phyloP scores from a whole-genome alignment of 2,329 filamentous ascomycete genomes.

The Neopestalotiopsis rosae region DNA sequence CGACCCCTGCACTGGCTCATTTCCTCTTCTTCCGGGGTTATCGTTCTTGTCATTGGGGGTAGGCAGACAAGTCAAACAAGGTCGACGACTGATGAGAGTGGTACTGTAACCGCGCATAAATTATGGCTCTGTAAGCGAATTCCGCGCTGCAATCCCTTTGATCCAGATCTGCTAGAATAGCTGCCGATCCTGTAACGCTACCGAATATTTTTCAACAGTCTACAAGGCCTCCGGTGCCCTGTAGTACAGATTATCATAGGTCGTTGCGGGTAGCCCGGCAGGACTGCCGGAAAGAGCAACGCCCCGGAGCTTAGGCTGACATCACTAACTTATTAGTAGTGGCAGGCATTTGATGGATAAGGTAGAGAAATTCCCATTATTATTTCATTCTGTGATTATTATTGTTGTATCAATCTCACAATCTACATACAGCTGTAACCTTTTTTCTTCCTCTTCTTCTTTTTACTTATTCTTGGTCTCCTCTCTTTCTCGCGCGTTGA shows the following conservation, averaged over 20 bases:
- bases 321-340: neutral
- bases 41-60: neutral
- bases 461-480: neutral
- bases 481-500: neutral
- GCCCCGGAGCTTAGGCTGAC: neutral
- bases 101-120: neutral
- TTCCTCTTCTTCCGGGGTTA: neutral
- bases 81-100: neutral
- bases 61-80: neutral
- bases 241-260: neutral
- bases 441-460: neutral
- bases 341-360: neutral
- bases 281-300: slow-evolving; percentile 1
- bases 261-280: neutral
- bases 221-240: neutral
- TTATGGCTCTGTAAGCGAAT: neutral
- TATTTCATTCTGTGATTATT: neutral
- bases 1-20: slow-evolving; percentile 8
- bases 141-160: neutral
- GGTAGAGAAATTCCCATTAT: neutral
- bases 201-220: neutral
- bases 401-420: neutral
- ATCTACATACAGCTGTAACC: neutral
- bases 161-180: neutral
- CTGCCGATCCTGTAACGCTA: neutral